Evolutionary conservation across 805 yeast genomes (phyloP).

Genomic region (Cyberlindnera galapagoensis): DNA sequence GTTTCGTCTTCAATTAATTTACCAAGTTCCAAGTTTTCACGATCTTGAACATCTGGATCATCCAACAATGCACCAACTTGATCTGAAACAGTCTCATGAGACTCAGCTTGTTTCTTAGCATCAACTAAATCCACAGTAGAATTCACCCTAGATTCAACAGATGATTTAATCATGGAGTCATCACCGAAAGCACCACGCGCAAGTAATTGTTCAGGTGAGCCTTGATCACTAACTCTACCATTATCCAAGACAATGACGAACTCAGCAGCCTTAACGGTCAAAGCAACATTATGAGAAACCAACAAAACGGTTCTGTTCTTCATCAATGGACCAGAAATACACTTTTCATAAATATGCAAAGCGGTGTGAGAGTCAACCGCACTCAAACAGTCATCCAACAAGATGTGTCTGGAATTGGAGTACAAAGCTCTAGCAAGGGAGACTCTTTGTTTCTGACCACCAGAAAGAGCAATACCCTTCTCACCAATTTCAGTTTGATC

Average conservation of each 20-base stretch:
- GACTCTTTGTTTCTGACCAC: constrained; percentile 97
- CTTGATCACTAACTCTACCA: constrained; percentile 75
- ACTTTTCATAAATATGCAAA: constrained; percentile 84
- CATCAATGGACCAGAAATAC: constrained; percentile 86
- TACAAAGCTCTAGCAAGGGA: constrained; percentile 93
- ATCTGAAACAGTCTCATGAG: too few species aligned
- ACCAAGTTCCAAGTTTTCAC: constrained; percentile 35
- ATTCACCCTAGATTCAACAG: constrained; percentile 50
- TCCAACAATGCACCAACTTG: constrained; percentile 2
- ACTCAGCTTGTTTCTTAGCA: too few species aligned
- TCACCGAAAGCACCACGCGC: constrained; percentile 74
- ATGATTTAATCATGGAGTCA: constrained; percentile 68
- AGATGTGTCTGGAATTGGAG: constrained; percentile 72
- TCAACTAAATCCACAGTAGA: constrained; percentile 47
- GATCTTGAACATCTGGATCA: constrained; percentile 32
- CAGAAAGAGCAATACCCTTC: constrained; percentile 92
- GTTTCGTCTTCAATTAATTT: constrained; percentile 78
- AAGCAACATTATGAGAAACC: constrained; percentile 91
- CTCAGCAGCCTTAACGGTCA: constrained; percentile 77
- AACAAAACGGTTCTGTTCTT: constrained; percentile 78
- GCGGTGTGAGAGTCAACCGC: constrained; percentile 98
- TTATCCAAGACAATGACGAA: constrained; percentile 77
- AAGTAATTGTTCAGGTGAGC: constrained; percentile 62
- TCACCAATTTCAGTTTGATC: constrained; percentile 95
- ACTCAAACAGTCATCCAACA: constrained; percentile 90